Conservation (phyloP, 2,329 filamentous ascomycete genomes). For the Scedosporium boydii region DNA sequence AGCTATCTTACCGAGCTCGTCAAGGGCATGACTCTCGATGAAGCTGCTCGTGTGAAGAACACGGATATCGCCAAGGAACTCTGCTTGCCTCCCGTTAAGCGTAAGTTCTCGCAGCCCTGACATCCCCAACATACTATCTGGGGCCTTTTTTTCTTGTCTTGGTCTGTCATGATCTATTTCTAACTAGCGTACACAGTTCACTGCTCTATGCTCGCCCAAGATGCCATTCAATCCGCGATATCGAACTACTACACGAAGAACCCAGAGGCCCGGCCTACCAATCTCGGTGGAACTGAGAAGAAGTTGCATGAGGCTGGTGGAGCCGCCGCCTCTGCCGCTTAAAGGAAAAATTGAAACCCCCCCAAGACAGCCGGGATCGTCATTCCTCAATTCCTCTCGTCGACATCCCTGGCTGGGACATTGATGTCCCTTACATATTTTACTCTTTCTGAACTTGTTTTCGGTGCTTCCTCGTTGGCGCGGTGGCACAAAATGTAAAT, state of each 20-base stretch:
- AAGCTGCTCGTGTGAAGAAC: conserved; percentile 87
- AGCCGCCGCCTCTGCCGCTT: neutral
- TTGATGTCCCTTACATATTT: neutral
- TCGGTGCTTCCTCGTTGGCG: neutral
- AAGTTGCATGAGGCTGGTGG: neutral
- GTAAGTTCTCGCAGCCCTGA: conserved; percentile 39
- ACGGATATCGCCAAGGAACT: conserved; percentile 97
- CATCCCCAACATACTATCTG: neutral
- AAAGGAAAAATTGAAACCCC: neutral
- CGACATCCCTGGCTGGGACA: neutral
- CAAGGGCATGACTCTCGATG: conserved; percentile 86
- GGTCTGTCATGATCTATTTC: neutral
- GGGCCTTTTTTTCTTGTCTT: no score
- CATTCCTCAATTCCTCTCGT: neutral
- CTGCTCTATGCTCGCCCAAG: conserved; percentile 86
- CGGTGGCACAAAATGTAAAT: neutral
- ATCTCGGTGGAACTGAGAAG: conserved; percentile 63
- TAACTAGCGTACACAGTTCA: conserved; percentile 47
- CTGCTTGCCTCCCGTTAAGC: conserved; percentile 77
- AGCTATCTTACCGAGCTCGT: conserved; percentile 96
- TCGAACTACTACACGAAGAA: conserved; percentile 83
- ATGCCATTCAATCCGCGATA: conserved; percentile 86
- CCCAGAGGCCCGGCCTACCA: conserved; percentile 45
- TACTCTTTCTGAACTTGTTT: neutral
- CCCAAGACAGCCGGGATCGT: neutral